Evolutionary conservation across 129 eudicot genomes (phyloP).

Genomic region (Heracleum sosnowskyi): DNA sequence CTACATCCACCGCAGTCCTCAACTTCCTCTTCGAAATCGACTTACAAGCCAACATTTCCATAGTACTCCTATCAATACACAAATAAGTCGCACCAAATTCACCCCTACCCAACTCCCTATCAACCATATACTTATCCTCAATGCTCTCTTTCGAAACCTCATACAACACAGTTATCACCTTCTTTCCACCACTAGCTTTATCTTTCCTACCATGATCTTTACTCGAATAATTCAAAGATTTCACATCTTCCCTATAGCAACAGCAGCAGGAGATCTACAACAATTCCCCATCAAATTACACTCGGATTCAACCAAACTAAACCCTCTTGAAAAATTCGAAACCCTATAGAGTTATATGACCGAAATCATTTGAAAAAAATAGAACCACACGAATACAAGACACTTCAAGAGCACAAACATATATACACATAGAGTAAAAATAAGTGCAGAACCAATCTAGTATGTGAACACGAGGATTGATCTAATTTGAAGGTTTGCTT

Average conservation of each 20-base stretch:
- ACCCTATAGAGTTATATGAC: too few species aligned
- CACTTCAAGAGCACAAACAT: too few species aligned
- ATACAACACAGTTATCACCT: constrained; percentile 44
- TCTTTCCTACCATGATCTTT: constrained; percentile 45
- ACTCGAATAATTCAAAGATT: constrained; percentile 62
- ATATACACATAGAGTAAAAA: too few species aligned
- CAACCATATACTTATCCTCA: constrained; percentile 68
- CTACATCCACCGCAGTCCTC: constrained; percentile 75
- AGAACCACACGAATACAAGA: neutral
- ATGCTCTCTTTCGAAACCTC: constrained; percentile 47
- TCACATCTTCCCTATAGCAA: constrained; percentile 87
- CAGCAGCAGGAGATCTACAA: constrained; percentile 98
- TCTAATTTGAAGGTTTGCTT: too few species aligned
- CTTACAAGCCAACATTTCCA: constrained; percentile 81
- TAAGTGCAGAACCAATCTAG: too few species aligned
- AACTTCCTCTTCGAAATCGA: constrained; percentile 89
- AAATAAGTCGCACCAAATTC: constrained; percentile 87
- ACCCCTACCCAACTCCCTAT: constrained; percentile 85
- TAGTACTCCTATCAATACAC: constrained; percentile 56
- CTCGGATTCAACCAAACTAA: constrained; percentile 7
- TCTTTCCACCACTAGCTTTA: constrained; percentile 31
- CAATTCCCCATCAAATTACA: constrained; percentile 77
- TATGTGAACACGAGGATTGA: too few species aligned
- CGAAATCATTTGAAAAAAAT: neutral
- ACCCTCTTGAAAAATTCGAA: too few species aligned